phyloP scores from a whole-genome alignment of 139 green algal species.

The Pleodorina starrii region DNA sequence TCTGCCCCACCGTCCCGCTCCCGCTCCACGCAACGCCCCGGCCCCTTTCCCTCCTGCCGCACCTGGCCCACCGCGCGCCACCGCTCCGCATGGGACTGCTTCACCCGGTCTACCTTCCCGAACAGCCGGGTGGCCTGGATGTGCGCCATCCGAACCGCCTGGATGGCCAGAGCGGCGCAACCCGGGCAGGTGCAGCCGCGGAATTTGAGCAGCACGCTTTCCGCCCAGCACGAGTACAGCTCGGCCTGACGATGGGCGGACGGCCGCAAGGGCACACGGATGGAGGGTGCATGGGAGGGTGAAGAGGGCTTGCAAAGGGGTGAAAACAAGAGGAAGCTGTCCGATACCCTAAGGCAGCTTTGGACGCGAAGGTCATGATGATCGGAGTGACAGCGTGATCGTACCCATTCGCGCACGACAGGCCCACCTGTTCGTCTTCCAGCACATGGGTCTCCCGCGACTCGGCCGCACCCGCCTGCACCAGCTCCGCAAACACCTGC shows the following conservation, averaged over 20 bases:
- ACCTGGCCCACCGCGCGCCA: slow-evolving; percentile 65
- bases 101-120: slow-evolving; percentile 59
- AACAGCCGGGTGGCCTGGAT: slow-evolving; percentile 70
- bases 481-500: slow-evolving; percentile 57
- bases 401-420: no score
- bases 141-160: slow-evolving; percentile 75
- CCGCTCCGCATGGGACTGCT: slow-evolving; percentile 39
- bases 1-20: no score
- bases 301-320: no score
- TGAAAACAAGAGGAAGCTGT: no score
- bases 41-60: no score
- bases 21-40: no score
- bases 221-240: slow-evolving; percentile 79
- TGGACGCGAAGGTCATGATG: no score
- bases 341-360: no score
- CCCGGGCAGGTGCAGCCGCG: slow-evolving; percentile 76
- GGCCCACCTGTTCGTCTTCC: slow-evolving; percentile 79
- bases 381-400: no score
- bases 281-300: no score
- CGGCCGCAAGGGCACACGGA: no score
- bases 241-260: slow-evolving; percentile 59
- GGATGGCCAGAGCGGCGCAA: slow-evolving; percentile 73
- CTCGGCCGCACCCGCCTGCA: slow-evolving; percentile 30
- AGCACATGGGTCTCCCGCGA: slow-evolving; percentile 57
- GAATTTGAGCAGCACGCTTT: slow-evolving; percentile 79